A percentile compares a stretch with the other conserved stretches of the same genome.
These are phyloP conservation scores for Cryphonectria parasitica DNA, from an alignment of 2,329 filamentous ascomycete species.

Conservation along the genomic window DNA sequence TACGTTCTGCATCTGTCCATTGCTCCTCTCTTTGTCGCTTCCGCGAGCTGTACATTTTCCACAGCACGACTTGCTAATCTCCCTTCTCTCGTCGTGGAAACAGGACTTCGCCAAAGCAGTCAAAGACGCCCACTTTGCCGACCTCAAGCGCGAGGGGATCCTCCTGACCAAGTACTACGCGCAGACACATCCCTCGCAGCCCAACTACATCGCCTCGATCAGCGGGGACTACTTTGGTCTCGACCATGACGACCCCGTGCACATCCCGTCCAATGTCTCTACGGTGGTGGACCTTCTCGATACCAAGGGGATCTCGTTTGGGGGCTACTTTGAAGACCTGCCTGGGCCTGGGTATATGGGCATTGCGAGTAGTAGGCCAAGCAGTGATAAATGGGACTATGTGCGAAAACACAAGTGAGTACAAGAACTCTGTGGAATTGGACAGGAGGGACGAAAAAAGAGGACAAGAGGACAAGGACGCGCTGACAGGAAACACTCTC, in stretches of 20 bases:
- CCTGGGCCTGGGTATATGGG: constrained; percentile 53
- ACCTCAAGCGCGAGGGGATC: constrained; percentile 49
- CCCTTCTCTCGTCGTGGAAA: not conserved
- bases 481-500: not conserved
- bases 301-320: constrained; percentile 45
- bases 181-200: constrained; percentile 73
- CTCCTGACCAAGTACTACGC: constrained; percentile 58
- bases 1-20: constrained; percentile 29
- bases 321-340: constrained; percentile 50
- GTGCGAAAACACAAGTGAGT: constrained; percentile 47
- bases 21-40: not conserved
- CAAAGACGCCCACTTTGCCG: constrained; percentile 44
- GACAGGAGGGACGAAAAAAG: not conserved
- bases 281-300: constrained; percentile 53
- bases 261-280: constrained; percentile 49
- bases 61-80: not conserved
- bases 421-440: not conserved
- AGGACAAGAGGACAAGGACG: not conserved
- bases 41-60: not conserved
- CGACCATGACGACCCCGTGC: constrained; percentile 49
- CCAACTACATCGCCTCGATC: constrained; percentile 73
- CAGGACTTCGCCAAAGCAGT: constrained; percentile 49
- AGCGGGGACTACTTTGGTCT: constrained; percentile 68
- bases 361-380: constrained; percentile 39
- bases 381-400: constrained; percentile 41